A percentile compares a stretch with the other conserved stretches of the same genome.
phyloP scores from a whole-genome alignment of 768 basidiomycete species.

The Panaeolus papilionaceus region DNA sequence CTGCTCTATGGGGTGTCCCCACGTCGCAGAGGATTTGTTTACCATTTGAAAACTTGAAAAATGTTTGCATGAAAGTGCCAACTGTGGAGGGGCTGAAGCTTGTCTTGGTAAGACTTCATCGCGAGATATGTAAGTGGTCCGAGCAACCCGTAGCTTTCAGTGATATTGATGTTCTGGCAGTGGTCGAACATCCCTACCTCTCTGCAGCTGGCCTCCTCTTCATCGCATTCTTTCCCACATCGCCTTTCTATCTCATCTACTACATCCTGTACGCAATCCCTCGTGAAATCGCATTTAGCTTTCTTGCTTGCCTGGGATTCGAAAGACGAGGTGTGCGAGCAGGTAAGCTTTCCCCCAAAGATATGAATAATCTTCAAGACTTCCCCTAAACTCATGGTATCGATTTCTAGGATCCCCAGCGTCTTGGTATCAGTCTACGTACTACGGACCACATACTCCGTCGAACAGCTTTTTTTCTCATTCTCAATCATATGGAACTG shows the following conservation, averaged over 20 bases:
- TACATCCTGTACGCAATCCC: slow-evolving; percentile 1
- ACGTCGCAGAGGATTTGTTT: slow-evolving; percentile 1
- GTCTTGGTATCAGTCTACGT: background rate
- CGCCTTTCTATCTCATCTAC: slow-evolving; percentile 5
- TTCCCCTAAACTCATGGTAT: background rate
- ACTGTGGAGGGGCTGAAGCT: background rate
- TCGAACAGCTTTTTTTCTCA: slow-evolving; percentile 6
- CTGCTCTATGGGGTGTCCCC: background rate
- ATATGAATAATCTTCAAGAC: background rate
- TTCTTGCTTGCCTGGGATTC: slow-evolving; percentile 2
- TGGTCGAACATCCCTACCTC: slow-evolving; percentile 3
- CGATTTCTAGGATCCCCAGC: background rate
- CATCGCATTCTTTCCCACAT: slow-evolving; percentile 5
- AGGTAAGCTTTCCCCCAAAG: background rate
- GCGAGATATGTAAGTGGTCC: slow-evolving; percentile 3
- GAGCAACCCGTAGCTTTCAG: background rate
- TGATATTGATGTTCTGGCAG: background rate
- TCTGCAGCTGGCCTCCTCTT: slow-evolving; percentile 9
- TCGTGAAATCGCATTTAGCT: background rate
- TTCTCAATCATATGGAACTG: background rate
- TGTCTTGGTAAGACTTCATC: background rate
- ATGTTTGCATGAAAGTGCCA: slow-evolving; percentile 1
- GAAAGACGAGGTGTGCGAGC: slow-evolving; percentile 9
- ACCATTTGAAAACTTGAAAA: background rate
- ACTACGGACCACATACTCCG: background rate